A percentile compares a stretch with the other conserved stretches of the same genome.
phyloP scores from a whole-genome alignment of 495 filamentous ascomycete genomes.

The Stereocaulon alpinum region DNA sequence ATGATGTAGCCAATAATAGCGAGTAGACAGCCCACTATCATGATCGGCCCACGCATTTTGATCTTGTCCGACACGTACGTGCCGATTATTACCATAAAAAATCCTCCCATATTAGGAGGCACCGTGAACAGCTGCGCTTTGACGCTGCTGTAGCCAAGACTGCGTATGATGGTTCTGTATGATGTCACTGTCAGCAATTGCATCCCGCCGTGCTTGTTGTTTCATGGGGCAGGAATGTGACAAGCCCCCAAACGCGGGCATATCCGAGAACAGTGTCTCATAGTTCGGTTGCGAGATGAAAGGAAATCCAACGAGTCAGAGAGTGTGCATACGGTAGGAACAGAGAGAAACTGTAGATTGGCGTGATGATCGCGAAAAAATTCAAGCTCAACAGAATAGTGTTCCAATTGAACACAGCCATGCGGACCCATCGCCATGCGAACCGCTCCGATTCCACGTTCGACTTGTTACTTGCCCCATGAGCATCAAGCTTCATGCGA shows the following conservation, averaged over 20 bases:
- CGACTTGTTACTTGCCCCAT: constrained; percentile 27
- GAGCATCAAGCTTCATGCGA: constrained; percentile 34
- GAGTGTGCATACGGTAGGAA: constrained; percentile 26
- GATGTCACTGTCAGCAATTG: background rate
- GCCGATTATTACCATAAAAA: constrained; percentile 32
- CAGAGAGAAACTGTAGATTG: constrained; percentile 34
- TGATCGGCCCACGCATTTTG: constrained; percentile 35
- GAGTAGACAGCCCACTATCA: constrained; percentile 31
- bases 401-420: constrained; percentile 35
- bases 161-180: constrained; percentile 35
- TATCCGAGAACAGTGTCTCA: background rate
- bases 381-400: constrained; percentile 22
- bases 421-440: constrained; percentile 32
- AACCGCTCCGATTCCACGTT: constrained; percentile 37
- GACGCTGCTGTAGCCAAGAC: constrained; percentile 37
- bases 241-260: background rate
- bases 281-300: background rate
- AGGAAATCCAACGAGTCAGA: background rate
- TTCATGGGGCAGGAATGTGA: background rate
- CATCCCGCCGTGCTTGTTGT: background rate
- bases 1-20: constrained; percentile 32
- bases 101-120: constrained; percentile 40
- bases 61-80: constrained; percentile 32
- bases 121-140: constrained; percentile 43
- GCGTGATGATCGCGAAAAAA: constrained; percentile 21